phyloP scores from a whole-genome alignment of 2,329 filamentous ascomycete genomes.

The Xylariaceae sp. region DNA sequence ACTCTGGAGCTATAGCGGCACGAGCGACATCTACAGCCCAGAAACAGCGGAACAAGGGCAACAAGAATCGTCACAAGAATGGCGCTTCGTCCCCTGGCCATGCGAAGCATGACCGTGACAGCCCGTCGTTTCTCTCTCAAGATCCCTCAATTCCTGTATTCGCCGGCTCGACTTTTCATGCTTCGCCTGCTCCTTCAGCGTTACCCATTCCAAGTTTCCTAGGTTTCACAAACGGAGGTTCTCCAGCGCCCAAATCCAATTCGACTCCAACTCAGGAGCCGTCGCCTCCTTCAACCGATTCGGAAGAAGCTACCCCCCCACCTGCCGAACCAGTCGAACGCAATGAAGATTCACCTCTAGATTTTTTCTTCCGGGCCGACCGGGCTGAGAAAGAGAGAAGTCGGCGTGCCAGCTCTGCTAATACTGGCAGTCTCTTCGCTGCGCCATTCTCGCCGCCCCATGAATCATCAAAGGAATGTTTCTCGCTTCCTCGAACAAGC shows the following conservation, averaged over 20 bases:
- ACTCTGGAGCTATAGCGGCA: constrained; percentile 28
- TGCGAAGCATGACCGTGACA: constrained; percentile 37
- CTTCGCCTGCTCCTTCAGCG: constrained; percentile 85
- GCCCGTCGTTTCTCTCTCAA: constrained; percentile 43
- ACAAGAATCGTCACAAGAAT: constrained; percentile 26
- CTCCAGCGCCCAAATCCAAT: constrained; percentile 43
- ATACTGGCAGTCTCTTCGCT: constrained; percentile 32
- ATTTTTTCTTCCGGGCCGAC: constrained; percentile 87
- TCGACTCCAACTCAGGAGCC: constrained; percentile 39
- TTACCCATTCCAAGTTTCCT: constrained; percentile 87
- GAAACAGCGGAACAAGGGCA: constrained; percentile 23
- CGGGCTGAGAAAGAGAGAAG: constrained; percentile 68
- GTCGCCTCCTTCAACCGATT: constrained; percentile 50
- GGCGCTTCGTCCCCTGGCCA: constrained; percentile 38
- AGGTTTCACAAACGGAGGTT: constrained; percentile 69
- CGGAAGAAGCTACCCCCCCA: constrained; percentile 44
- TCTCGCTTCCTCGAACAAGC: constrained; percentile 28
- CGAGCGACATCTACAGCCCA: constrained; percentile 23
- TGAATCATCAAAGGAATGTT: constrained; percentile 31
- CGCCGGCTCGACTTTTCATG: constrained; percentile 91
- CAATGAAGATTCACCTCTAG: constrained; percentile 68
- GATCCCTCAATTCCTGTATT: constrained; percentile 59
- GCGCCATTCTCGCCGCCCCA: constrained; percentile 50
- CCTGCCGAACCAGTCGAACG: constrained; percentile 29
- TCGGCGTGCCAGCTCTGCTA: constrained; percentile 48